Conservation (phyloP, 768 basidiomycete species). For the Mycena vitilis region DNA sequence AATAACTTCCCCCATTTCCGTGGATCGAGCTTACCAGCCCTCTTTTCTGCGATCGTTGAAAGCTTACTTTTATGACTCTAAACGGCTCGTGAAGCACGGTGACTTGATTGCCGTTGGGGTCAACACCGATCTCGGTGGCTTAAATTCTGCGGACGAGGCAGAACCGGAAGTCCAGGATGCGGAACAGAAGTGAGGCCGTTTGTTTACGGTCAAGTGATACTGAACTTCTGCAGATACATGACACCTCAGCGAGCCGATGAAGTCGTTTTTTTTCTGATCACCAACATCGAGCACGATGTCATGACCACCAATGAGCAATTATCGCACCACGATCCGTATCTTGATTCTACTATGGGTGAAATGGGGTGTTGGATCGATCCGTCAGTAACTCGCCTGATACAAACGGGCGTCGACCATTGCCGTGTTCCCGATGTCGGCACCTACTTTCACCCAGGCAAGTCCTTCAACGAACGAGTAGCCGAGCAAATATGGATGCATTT, state of each 20-base stretch:
- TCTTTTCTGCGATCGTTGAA: conserved; percentile 73
- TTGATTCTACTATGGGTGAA: conserved; percentile 70
- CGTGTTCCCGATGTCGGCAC: conserved; percentile 64
- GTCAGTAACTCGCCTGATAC: conserved; percentile 76
- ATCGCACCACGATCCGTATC: conserved; percentile 56
- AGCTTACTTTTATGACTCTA: conserved; percentile 65
- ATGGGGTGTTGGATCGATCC: conserved; percentile 90
- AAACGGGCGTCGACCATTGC: conserved; percentile 80
- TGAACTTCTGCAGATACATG: conserved; percentile 11
- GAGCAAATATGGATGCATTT: not conserved
- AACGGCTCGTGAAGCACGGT: conserved; percentile 73
- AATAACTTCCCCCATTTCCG: conserved; percentile 81
- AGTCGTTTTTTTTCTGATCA: conserved; percentile 81
- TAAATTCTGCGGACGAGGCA: conserved; percentile 39
- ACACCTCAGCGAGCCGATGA: conserved; percentile 50
- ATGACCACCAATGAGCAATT: conserved; percentile 48
- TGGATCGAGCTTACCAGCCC: conserved; percentile 71
- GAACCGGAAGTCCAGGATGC: conserved; percentile 37
- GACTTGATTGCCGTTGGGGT: conserved; percentile 79
- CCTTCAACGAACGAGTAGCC: conserved; percentile 3
- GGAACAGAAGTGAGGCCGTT: conserved; percentile 38
- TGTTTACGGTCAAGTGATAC: not conserved
- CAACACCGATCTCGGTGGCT: conserved; percentile 55
- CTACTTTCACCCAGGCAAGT: conserved; percentile 65
- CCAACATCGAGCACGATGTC: conserved; percentile 77